Conservation (phyloP, 1,284 basidiomycete species). For the Filobasidium uniguttulatum region DNA sequence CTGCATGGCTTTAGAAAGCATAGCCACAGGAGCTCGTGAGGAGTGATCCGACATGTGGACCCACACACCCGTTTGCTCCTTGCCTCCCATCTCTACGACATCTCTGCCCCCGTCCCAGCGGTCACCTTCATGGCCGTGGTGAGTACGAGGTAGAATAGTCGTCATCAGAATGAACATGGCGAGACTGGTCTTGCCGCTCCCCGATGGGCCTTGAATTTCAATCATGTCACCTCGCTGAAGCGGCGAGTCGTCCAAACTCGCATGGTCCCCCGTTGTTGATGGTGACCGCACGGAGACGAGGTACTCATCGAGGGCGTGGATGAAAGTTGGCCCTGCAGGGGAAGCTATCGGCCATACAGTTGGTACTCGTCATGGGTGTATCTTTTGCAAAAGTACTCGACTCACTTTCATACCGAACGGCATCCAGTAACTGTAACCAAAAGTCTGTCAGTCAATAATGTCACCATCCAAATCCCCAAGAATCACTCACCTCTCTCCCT, state of each 20-base stretch:
- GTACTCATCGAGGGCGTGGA: conserved; percentile 25
- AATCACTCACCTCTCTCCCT: not conserved
- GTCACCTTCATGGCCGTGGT: not conserved
- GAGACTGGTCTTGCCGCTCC: conserved; percentile 26
- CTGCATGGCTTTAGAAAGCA: conserved; percentile 15
- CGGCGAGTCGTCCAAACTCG: conserved; percentile 18
- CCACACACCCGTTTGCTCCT: conserved; percentile 18
- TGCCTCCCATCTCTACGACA: conserved; percentile 21
- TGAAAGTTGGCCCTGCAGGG: conserved; percentile 31
- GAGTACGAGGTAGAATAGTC: conserved; percentile 4
- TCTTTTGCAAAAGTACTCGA: too few species aligned
- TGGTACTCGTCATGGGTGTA: too few species aligned
- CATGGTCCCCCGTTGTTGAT: not conserved
- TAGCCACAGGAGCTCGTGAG: conserved; percentile 17
- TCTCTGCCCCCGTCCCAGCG: not conserved
- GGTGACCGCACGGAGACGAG: conserved; percentile 18
- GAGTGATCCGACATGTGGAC: conserved; percentile 21
- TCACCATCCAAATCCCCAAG: not conserved
- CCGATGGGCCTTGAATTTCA: conserved; percentile 29
- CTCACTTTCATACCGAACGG: conserved; percentile 1
- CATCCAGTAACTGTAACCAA: not conserved
- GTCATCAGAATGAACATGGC: conserved; percentile 13
- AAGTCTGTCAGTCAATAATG: not conserved
- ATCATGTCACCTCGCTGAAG: conserved; percentile 33
- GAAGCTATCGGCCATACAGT: conserved; percentile 17